Evolutionary conservation across 1,139 yeast species (phyloP), one percentile per base, ranked within the genome.

Genomic region (Magnusiomyces magnusii): DNA sequence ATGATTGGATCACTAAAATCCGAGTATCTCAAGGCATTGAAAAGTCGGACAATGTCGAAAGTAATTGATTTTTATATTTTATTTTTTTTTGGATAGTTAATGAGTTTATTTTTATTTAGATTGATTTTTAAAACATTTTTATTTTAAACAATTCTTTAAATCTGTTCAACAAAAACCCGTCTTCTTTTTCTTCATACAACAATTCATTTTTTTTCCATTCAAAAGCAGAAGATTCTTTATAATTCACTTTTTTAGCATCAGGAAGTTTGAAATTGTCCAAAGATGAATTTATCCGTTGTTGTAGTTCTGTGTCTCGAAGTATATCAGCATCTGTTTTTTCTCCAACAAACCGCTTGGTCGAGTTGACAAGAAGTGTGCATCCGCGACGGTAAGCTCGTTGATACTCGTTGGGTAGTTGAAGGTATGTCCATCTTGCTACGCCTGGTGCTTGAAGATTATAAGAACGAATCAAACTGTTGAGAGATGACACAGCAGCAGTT

Each of bases 371-470:
- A 3, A 17, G 15, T 2, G n/a, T 3, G n/a, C 42, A n/a, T 17
- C 42, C 55, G 2, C 5, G 17, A 13, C 25, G n/a, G 39, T 53
- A 53, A 3, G 42, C 41, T 17, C 10, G 31, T 10, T 25, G 24
- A 9, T 86, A 67, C 69, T 90, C 97, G 2, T 72, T 74, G 2
- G 79, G 83, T 0, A 76, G 67, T 0, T 73, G 54, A 24, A 90
- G 69, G 67, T 89, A 89, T 58, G 86, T 75, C 64, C 85, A 84
- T 62, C 92, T 90, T 0, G 95, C 82, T 0, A 84, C 78, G 27
- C 86, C 73, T 0, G 97, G 97, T 1, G 95, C 88, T 67, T 87
- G 95, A 34, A 90, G 71, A 65, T 90, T 90, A 69, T 89, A 90
- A 23, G 86, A 81, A 27, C 96, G 74, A 24, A 90, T 79, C 0